Evolutionary conservation across 495 filamentous ascomycete species (phyloP).

Genomic region (Penicillium angulare): DNA sequence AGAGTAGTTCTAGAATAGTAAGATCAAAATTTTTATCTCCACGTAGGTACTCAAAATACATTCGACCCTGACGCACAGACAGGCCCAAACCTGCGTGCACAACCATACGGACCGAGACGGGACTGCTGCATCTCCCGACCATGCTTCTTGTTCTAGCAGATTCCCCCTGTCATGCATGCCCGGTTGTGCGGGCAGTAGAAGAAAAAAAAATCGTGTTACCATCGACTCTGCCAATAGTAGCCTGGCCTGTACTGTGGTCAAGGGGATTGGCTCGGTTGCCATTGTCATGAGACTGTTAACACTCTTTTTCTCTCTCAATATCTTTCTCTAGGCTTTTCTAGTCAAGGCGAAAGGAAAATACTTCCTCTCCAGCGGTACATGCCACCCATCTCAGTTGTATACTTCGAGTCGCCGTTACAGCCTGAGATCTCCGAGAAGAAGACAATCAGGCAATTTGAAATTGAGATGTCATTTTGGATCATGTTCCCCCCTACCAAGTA

Average conservation of each 20-base stretch:
- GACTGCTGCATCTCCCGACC: slow-evolving; percentile 20
- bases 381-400: too few species aligned
- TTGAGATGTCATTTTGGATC: background rate
- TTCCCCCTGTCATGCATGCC: slow-evolving; percentile 22
- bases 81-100: slow-evolving; percentile 12
- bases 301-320: background rate
- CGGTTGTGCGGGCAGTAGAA: slow-evolving; percentile 22
- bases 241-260: background rate
- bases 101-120: slow-evolving; percentile 26
- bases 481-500: background rate
- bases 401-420: slow-evolving; percentile 7
- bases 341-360: background rate
- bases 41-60: background rate
- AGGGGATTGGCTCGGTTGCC: slow-evolving; percentile 14
- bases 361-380: background rate
- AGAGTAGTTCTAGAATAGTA: too few species aligned
- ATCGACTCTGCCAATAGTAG: slow-evolving; percentile 17
- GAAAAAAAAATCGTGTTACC: slow-evolving; percentile 24
- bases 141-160: slow-evolving; percentile 15
- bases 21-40: too few species aligned
- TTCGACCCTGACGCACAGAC: slow-evolving; percentile 12
- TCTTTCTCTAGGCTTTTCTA: background rate
- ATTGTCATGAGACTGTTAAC: slow-evolving; percentile 23
- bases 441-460: too few species aligned
- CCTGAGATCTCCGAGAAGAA: background rate